Evolutionary conservation across 2,329 filamentous ascomycete genomes (phyloP).

Genomic region (Leptographium wingfieldii): DNA sequence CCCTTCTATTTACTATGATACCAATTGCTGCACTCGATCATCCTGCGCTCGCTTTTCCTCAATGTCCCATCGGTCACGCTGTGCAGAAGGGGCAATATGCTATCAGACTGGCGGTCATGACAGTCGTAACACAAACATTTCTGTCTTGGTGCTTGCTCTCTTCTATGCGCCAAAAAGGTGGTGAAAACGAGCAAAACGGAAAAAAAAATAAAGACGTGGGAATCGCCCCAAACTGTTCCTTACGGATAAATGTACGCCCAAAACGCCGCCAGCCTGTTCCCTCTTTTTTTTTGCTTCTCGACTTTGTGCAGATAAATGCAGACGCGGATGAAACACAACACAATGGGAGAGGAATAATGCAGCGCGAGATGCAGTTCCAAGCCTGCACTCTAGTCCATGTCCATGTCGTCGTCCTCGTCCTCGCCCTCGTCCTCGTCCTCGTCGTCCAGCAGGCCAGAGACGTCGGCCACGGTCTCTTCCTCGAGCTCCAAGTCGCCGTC

Average conservation of each 20-base stretch:
- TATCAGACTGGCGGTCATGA: background rate
- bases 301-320: background rate
- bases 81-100: background rate
- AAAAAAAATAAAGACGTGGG: background rate
- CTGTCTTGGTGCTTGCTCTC: background rate
- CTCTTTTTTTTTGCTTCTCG: background rate
- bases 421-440: constrained; percentile 20
- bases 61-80: background rate
- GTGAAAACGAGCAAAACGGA: background rate
- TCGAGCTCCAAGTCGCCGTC: constrained; percentile 27
- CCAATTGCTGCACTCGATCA: background rate
- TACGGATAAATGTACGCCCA: background rate
- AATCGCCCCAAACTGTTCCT: background rate
- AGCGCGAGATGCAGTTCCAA: too few relatives aligned
- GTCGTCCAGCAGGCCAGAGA: constrained; percentile 11
- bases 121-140: background rate
- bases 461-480: constrained; percentile 16
- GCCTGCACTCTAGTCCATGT: constrained; percentile 21
- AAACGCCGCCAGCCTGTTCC: background rate
- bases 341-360: background rate
- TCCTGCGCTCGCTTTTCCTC: background rate
- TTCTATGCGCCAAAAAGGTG: background rate
- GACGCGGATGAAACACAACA: background rate
- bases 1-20: background rate
- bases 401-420: constrained; percentile 20